Base-by-base conservation (phyloP, 1,284 basidiomycete species). In the Hypsizygus ulmarius region DNA sequence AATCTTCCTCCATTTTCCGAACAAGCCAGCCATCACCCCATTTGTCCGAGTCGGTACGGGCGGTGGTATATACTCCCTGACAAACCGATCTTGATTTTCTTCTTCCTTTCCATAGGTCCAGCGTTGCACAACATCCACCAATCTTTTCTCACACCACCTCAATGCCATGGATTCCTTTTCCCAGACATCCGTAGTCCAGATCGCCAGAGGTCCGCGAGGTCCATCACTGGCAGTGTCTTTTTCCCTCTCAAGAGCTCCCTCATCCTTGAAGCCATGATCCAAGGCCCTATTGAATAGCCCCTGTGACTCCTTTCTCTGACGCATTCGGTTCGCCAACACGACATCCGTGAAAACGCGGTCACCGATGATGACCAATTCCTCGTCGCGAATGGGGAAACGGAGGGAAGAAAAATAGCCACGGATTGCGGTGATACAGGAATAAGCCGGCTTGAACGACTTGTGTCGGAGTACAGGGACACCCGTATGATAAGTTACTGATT, bases 271-370 rank as follows among this genome's bases (percentile, higher is more conserved):
- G 25, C 50, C 57, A 38, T 52, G 58, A 12, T 55, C 54, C n/a
- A 62, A 44, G 14, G 52, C 52, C 40, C 55, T 45, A 25, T 48
- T 44, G 29, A 54, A 32, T 21, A 53, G 30, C 33, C 47, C 11
- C 47, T 54, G 40, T 39, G 49, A 34, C 39, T 58, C 43, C 59
- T 58, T 53, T 57, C 52, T 49, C 12, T 52, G 47, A 11, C 64
- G 65, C 73, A 90, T 82, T 36, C 92, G 83, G 55, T 89, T 87
- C 4, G 93, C 88, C 61, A 97, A 75, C 37, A 97, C 79, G 14
- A 95, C 73, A 65, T 98, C 95, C 0, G 95, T 98, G 60, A 95
- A 90, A 34, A 95, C 70, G 8, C 95, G 77, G 68, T 98, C 95
- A 1, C 95, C 95, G 8, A 98, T 81, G 14, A 97, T 69, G 50